These are phyloP conservation scores for Entamoeba nuttalli DNA, from an alignment of 208 protist species.

Conservation along the genomic window DNA sequence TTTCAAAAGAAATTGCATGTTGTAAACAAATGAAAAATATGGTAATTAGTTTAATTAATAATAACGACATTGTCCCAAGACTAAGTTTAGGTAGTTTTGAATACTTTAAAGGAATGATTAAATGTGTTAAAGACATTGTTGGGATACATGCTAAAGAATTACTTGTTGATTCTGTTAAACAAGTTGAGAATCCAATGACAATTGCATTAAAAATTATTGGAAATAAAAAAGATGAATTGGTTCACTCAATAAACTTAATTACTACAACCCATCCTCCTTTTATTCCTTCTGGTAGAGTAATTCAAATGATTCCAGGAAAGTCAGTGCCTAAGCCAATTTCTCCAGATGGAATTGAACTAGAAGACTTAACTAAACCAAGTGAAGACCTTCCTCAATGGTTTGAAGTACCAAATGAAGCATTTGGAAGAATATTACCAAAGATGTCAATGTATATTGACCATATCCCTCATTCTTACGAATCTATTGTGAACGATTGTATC, in stretches of 20 bases:
- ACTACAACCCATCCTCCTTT: background rate
- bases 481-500: background rate
- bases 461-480: background rate
- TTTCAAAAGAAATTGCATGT: background rate
- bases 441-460: background rate
- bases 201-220: background rate
- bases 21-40: background rate
- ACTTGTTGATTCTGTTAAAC: background rate
- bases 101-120: background rate
- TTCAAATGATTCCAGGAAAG: background rate
- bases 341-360: background rate
- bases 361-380: background rate
- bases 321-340: background rate
- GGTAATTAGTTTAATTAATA: background rate
- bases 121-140: background rate
- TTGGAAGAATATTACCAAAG: background rate
- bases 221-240: background rate
- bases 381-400: background rate
- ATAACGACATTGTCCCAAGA: background rate
- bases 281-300: background rate
- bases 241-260: background rate
- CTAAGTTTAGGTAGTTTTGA: background rate
- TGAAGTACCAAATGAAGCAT: background rate
- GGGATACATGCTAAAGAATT: background rate
- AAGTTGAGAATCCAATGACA: background rate